Evolutionary conservation across 2,329 filamentous ascomycete genomes (phyloP), one percentile per base, ranked within the genome.

Genomic region (Colletotrichum chrysophilum): DNA sequence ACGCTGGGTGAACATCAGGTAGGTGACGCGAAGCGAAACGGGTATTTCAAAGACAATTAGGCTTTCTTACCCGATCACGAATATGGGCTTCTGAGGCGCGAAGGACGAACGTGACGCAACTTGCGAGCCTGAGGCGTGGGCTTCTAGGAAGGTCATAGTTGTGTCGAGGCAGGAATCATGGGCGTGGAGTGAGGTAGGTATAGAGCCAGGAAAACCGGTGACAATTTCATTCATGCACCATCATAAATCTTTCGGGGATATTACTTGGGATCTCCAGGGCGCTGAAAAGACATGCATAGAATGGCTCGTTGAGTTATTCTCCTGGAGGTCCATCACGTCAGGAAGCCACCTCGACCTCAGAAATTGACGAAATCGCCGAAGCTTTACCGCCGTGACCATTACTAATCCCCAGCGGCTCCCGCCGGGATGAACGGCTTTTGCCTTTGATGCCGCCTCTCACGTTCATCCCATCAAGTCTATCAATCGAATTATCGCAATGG

Each of bases 401-500:
- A 62, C 28, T 62, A 62, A 62, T 62, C 28, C 2, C 12, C 7
- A 26, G n/a, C 34, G 21, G 61, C 58, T 64, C 61, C 61, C 34
- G 30, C 61, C 34, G 34, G 61, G 32, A 26, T 64, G 21, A 64
- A 16, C 61, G 34, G 61, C 32, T 26, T 64, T 36, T 36, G 34
- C 4, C n/a, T 64, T 64, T 28, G 34, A 64, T 58, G 28, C 18
- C 28, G 32, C 60, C 24, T 64, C 12, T 32, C 10, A 21, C 18
- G 62, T 66, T 66, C 64, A 34, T 48, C 64, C 32, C 64, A 55
- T 52, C 43, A 7, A 66, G 38, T n/a, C 10, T 21, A 43, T 24
- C 28, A 36, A 67, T 9, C 13, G 14, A 16, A 18, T 13, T n/a
- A 18, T 43, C 66, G n/a, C 26, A 62, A 86, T 86, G 84, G 85